Conservation (phyloP, 495 filamentous ascomycete species). For the Friedmanniomyces simplex region DNA sequence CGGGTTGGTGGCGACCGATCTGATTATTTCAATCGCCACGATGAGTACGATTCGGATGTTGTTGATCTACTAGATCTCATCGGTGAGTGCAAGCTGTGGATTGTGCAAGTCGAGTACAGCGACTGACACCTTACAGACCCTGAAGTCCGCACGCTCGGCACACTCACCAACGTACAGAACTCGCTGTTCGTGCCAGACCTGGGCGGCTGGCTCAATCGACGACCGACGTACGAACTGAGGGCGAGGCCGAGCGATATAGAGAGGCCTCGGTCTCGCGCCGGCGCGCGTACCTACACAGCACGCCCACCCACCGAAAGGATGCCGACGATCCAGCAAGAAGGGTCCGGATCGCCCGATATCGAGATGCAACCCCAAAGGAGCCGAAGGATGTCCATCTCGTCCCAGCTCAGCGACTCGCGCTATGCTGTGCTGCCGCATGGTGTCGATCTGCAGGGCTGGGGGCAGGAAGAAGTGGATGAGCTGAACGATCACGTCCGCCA, state of each 20-base stretch:
- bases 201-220: conserved; percentile 45
- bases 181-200: conserved; percentile 25
- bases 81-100: conserved; percentile 15
- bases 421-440: conserved; percentile 57
- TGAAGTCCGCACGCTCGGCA: conserved; percentile 21
- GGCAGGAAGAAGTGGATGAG: conserved; percentile 53
- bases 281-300: background rate
- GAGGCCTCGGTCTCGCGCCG: background rate
- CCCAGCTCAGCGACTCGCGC: conserved; percentile 14
- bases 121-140: conserved; percentile 20
- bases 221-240: conserved; percentile 64
- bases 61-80: conserved; percentile 23
- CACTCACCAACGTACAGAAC: conserved; percentile 25
- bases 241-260: conserved; percentile 30
- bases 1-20: background rate
- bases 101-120: background rate
- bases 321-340: background rate
- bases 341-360: background rate
- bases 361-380: conserved; percentile 9
- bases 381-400: conserved; percentile 12
- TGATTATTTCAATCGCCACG: background rate
- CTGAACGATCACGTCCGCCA: conserved; percentile 75
- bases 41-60: conserved; percentile 22
- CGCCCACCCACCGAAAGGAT: background rate
- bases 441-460: conserved; percentile 57